A percentile compares a stretch with the other conserved stretches of the same genome.
Evolutionary conservation across 306 rosid species (phyloP).

Genomic region (Sophora flavescens): DNA sequence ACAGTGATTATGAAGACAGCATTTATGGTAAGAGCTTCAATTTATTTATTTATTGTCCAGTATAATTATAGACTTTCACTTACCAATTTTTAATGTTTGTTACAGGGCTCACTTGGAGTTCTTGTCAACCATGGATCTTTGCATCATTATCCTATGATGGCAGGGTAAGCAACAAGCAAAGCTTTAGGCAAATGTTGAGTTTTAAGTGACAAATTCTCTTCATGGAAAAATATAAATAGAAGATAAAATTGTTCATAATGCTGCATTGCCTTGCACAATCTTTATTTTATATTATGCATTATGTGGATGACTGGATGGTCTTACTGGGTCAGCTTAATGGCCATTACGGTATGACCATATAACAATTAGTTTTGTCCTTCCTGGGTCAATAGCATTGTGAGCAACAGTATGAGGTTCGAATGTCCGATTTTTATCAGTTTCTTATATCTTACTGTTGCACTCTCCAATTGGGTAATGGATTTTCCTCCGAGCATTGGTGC

Average conservation of each 20-base stretch:
- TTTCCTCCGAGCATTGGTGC: slow-evolving; percentile 13
- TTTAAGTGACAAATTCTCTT: slow-evolving; percentile 21
- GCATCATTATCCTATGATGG: slow-evolving; percentile 98
- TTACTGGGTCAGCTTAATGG: not conserved
- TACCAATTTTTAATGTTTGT: slow-evolving; percentile 40
- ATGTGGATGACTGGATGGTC: not conserved
- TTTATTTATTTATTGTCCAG: not conserved
- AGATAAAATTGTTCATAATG: slow-evolving; percentile 13
- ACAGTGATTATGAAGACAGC: slow-evolving; percentile 95
- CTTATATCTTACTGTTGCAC: slow-evolving; percentile 1
- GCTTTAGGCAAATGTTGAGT: slow-evolving; percentile 24
- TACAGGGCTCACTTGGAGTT: slow-evolving; percentile 95
- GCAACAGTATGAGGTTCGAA: not conserved
- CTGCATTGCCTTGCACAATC: slow-evolving; percentile 2
- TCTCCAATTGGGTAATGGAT: not conserved
- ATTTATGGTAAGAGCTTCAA: slow-evolving; percentile 71
- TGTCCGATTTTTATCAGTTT: slow-evolving; percentile 8
- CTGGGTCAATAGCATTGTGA: not conserved
- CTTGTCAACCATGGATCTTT: slow-evolving; percentile 94
- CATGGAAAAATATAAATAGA: slow-evolving; percentile 3
- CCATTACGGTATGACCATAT: slow-evolving; percentile 6
- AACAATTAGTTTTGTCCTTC: not conserved
- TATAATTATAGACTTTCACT: slow-evolving; percentile 26
- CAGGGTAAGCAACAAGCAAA: slow-evolving; percentile 69
- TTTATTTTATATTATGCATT: not conserved